These are phyloP conservation scores for Pistacia vera DNA, from an alignment of 345 rosid genomes.

Conservation along the genomic window DNA sequence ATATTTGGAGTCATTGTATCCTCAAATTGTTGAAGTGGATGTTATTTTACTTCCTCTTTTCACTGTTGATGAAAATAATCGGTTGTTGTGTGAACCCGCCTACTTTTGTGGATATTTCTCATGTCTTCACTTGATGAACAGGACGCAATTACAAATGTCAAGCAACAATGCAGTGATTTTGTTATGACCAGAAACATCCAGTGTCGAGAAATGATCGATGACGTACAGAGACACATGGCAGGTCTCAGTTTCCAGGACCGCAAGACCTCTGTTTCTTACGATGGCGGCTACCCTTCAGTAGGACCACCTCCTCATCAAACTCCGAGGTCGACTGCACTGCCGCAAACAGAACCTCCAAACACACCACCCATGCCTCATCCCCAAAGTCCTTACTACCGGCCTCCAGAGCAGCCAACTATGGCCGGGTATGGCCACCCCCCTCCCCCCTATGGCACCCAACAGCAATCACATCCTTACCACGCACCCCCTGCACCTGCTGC, in stretches of 20 bases:
- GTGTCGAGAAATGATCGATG: slow-evolving; percentile 97
- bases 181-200: slow-evolving; percentile 97
- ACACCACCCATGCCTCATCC: slow-evolving; percentile 44
- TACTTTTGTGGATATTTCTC: neutral
- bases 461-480: slow-evolving; percentile 60
- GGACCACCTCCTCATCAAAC: slow-evolving; percentile 59
- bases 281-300: slow-evolving; percentile 53
- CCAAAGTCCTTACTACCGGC: slow-evolving; percentile 64
- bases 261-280: slow-evolving; percentile 56
- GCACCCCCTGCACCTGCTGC: slow-evolving; percentile 37
- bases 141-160: slow-evolving; percentile 95
- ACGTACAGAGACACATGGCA: slow-evolving; percentile 87
- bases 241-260: slow-evolving; percentile 92
- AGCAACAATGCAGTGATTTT: slow-evolving; percentile 98
- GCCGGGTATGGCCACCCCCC: slow-evolving; percentile 57
- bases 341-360: slow-evolving; percentile 54
- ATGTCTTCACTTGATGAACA: slow-evolving; percentile 29
- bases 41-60: neutral
- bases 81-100: neutral
- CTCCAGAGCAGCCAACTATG: slow-evolving; percentile 62
- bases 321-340: slow-evolving; percentile 45
- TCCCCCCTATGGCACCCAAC: slow-evolving; percentile 60
- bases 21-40: neutral
- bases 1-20: neutral
- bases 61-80: neutral